These are phyloP conservation scores for Collybia sordida DNA, from an alignment of 768 basidiomycete genomes.

Conservation along the genomic window DNA sequence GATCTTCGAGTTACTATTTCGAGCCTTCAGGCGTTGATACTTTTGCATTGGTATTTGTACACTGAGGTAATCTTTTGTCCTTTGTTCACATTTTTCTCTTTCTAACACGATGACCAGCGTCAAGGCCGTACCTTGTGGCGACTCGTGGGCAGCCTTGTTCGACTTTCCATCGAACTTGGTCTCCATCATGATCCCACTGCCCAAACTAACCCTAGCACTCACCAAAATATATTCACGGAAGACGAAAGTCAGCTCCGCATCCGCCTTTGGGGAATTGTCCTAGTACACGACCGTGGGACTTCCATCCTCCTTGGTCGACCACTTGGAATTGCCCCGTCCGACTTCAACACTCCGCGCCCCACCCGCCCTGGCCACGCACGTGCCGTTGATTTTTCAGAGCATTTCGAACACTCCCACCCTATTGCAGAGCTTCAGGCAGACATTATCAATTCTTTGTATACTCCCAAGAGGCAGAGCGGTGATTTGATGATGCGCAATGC, in stretches of 20 bases:
- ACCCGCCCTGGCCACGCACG: conserved; percentile 41
- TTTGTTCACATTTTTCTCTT: conserved; percentile 2
- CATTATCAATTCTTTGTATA: conserved; percentile 84
- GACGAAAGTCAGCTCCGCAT: conserved; percentile 80
- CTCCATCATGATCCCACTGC: conserved; percentile 82
- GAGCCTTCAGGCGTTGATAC: conserved; percentile 79
- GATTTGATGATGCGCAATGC: conserved; percentile 77
- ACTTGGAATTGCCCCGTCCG: conserved; percentile 78
- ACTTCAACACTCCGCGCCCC: conserved; percentile 79
- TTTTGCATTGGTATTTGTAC: conserved; percentile 88
- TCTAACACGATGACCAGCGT: conserved; percentile 44
- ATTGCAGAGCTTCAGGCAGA: conserved; percentile 86
- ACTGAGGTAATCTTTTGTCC: conserved; percentile 62
- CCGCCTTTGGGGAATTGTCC: conserved; percentile 81
- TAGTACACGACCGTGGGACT: conserved; percentile 86
- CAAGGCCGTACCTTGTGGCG: conserved; percentile 91
- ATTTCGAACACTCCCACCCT: conserved; percentile 74
- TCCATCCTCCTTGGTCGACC: conserved; percentile 86
- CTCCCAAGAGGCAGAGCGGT: conserved; percentile 67
- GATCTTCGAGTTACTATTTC: conserved; percentile 81
- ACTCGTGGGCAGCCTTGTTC: conserved; percentile 81
- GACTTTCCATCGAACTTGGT: conserved; percentile 80
- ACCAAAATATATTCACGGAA: conserved; percentile 56
- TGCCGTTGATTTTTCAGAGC: conserved; percentile 64
- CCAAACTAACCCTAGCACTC: conserved; percentile 44